Evolutionary conservation across 257 asterid species (phyloP).

Genomic region (Dorcoceras hygrometricum): DNA sequence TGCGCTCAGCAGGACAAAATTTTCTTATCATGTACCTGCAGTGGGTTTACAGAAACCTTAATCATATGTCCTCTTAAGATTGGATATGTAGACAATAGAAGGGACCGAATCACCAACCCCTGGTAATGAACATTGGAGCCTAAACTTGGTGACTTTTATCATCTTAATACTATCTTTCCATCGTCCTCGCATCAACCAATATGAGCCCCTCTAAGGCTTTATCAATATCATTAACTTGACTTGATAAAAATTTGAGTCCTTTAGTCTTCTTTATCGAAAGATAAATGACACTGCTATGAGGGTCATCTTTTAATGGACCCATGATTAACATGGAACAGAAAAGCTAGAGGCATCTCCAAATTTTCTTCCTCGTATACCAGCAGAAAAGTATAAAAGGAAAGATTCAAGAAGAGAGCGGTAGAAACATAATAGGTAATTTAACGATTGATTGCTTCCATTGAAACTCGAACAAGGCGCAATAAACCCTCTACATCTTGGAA

Average conservation of each 20-base stretch:
- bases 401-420: slow-evolving; percentile 23
- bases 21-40: slow-evolving; percentile 10
- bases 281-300: slow-evolving; percentile 54
- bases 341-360: slow-evolving; percentile 15
- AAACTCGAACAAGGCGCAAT: slow-evolving; percentile 80
- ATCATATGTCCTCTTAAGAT: slow-evolving; percentile 15
- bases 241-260: slow-evolving; percentile 20
- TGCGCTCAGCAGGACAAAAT: slow-evolving; percentile 10
- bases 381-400: slow-evolving; percentile 22
- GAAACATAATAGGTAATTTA: slow-evolving; percentile 32
- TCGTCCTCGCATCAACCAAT: slow-evolving; percentile 22
- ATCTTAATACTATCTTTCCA: slow-evolving; percentile 23
- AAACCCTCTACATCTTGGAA: slow-evolving; percentile 86
- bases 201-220: slow-evolving; percentile 28
- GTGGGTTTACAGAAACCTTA: slow-evolving; percentile 14
- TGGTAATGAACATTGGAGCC: slow-evolving; percentile 17
- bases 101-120: slow-evolving; percentile 17
- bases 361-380: slow-evolving; percentile 21
- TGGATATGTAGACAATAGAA: neutral
- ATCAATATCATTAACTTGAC: slow-evolving; percentile 30
- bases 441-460: slow-evolving; percentile 71
- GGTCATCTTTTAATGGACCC: slow-evolving; percentile 33
- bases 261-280: slow-evolving; percentile 30
- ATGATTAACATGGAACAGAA: slow-evolving; percentile 23
- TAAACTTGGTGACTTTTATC: slow-evolving; percentile 22